These are phyloP conservation scores for Cyphellophora attinorum DNA, from an alignment of 2,329 filamentous ascomycete species.

Conservation along the genomic window DNA sequence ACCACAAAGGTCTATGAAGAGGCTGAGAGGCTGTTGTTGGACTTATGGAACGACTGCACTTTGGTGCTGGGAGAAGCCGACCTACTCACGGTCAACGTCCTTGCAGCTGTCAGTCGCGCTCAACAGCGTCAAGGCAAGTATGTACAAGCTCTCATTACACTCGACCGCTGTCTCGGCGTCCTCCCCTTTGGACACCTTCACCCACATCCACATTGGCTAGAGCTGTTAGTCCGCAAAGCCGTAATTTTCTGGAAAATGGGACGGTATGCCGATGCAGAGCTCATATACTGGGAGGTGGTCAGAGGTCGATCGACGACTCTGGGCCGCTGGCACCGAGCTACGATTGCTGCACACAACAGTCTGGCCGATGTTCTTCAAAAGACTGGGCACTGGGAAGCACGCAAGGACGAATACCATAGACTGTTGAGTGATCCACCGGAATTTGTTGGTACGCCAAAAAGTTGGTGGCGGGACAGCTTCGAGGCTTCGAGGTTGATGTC, in stretches of 20 bases:
- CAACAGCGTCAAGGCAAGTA: conserved; percentile 2
- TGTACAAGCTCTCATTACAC: conserved; percentile 1
- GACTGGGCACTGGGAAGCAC: conserved; percentile 3
- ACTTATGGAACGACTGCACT: not conserved
- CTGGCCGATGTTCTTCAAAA: conserved; percentile 1
- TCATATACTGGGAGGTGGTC: conserved; percentile 4
- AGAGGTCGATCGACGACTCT: conserved; percentile 3
- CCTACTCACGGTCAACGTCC: conserved; percentile 3
- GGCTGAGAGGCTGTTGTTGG: conserved; percentile 1
- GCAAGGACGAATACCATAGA: conserved; percentile 2
- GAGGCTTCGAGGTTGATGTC: too few relatives aligned
- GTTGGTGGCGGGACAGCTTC: too few relatives aligned
- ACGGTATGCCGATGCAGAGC: conserved; percentile 2
- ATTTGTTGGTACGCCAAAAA: too few relatives aligned
- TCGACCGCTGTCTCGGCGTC: conserved; percentile 1
- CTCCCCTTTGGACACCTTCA: conserved; percentile 3
- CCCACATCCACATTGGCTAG: conserved; percentile 5
- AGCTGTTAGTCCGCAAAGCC: conserved; percentile 4
- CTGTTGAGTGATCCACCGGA: conserved; percentile 1
- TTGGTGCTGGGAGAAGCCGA: not conserved
- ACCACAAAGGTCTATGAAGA: conserved; percentile 1
- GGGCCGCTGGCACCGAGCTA: conserved; percentile 1
- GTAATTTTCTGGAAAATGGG: conserved; percentile 3
- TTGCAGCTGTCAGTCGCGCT: conserved; percentile 3
- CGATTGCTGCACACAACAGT: conserved; percentile 3